Conservation (phyloP, 495 filamentous ascomycete species). For the Penicillium turbatum region DNA sequence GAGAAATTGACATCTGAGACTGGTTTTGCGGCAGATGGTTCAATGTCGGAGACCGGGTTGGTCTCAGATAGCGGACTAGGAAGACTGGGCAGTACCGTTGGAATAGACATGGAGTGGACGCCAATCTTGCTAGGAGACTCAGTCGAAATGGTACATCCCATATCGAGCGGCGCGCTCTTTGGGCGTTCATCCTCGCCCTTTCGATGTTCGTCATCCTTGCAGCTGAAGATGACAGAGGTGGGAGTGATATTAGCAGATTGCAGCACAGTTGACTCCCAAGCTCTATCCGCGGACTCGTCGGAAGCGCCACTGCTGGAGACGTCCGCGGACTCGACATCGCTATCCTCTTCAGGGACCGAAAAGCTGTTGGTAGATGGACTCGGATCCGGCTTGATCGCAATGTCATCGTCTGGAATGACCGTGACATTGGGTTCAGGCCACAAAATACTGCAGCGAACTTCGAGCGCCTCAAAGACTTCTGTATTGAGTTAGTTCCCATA, state of each 20-base stretch:
- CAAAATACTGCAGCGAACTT: constrained; percentile 32
- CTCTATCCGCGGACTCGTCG: not conserved
- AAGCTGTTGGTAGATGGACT: constrained; percentile 38
- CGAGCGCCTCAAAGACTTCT: constrained; percentile 41
- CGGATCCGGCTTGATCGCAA: not conserved
- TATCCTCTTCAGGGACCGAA: constrained; percentile 36
- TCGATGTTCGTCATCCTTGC: not conserved
- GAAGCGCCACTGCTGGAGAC: not conserved
- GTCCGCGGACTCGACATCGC: not conserved
- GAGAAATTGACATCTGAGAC: not conserved
- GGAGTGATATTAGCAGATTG: not conserved
- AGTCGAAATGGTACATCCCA: not conserved
- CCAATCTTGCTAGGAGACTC: not conserved
- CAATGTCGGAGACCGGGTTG: not conserved
- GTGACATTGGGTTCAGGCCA: constrained; percentile 22
- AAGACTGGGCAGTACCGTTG: not conserved
- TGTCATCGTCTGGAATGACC: not conserved
- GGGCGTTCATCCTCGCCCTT: not conserved
- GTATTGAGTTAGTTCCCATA: not conserved
- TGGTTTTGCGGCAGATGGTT: not conserved
- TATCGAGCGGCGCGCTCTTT: not conserved
- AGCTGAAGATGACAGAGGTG: not conserved
- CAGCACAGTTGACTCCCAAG: not conserved
- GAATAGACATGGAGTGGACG: not conserved
- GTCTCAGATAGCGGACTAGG: not conserved